Evolutionary conservation across 176 grass and related monocot species (phyloP).

Genomic region (Paspalum notatum): DNA sequence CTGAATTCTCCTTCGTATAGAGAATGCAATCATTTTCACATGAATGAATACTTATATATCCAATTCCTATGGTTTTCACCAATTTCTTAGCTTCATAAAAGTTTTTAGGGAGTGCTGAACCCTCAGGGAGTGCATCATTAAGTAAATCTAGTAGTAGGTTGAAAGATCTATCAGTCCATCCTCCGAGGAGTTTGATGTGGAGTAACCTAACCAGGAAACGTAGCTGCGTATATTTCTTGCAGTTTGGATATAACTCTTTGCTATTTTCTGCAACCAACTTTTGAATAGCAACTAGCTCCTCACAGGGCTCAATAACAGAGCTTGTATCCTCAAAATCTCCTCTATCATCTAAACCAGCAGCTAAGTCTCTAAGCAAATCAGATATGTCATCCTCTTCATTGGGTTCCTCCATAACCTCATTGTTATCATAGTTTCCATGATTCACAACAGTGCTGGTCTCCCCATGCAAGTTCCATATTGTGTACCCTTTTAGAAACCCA

Average conservation of each 20-base stretch:
- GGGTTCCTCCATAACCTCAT: too few relatives aligned
- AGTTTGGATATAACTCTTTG: not conserved
- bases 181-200: not conserved
- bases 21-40: slow-evolving; percentile 17
- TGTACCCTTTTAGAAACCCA: too few relatives aligned
- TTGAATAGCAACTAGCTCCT: not conserved
- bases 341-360: not conserved
- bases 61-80: not conserved
- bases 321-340: not conserved
- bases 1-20: not conserved
- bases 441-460: too few relatives aligned
- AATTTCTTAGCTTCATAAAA: not conserved
- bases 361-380: not conserved
- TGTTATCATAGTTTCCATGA: too few relatives aligned
- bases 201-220: not conserved
- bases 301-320: not conserved
- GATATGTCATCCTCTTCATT: too few relatives aligned
- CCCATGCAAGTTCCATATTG: too few relatives aligned
- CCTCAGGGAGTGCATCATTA: not conserved
- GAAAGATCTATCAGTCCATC: not conserved
- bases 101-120: not conserved
- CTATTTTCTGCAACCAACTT: not conserved
- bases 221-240: not conserved
- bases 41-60: not conserved
- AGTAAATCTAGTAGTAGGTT: not conserved